Conservation (phyloP, 2,329 filamentous ascomycete genomes). For the Shiraia sp. region DNA sequence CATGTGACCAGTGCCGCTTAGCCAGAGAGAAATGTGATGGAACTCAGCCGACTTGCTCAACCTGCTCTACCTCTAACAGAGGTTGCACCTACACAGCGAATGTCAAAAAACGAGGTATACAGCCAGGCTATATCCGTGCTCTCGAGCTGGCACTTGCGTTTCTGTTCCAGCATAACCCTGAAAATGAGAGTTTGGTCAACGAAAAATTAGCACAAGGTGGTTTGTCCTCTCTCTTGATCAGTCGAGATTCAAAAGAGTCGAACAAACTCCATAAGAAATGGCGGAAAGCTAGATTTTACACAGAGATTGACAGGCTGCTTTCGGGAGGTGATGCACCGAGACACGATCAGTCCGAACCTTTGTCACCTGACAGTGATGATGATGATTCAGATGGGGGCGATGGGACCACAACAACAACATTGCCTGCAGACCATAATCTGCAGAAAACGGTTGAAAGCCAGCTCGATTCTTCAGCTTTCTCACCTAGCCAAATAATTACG, state of each 20-base stretch:
- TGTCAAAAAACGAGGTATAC: slow-evolving; percentile 76
- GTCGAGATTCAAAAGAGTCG: slow-evolving; percentile 57
- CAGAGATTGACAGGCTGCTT: slow-evolving; percentile 65
- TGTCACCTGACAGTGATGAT: slow-evolving; percentile 29
- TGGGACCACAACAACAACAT: slow-evolving; percentile 5
- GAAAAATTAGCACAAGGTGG: slow-evolving; percentile 56
- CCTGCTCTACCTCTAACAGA: slow-evolving; percentile 66
- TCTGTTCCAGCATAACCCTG: slow-evolving; percentile 65
- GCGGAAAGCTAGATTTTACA: slow-evolving; percentile 65
- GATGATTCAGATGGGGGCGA: slow-evolving; percentile 29
- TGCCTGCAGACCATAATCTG: slow-evolving; percentile 6
- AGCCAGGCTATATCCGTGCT: slow-evolving; percentile 77
- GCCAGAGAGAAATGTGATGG: slow-evolving; percentile 76
- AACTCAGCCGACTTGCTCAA: slow-evolving; percentile 66
- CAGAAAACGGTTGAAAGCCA: background rate
- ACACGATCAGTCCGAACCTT: slow-evolving; percentile 17
- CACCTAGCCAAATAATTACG: background rate
- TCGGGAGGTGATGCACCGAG: slow-evolving; percentile 50
- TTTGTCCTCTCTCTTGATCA: slow-evolving; percentile 54
- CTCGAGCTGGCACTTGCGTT: slow-evolving; percentile 71
- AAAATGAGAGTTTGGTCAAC: slow-evolving; percentile 62
- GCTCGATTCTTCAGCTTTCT: background rate
- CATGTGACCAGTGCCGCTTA: slow-evolving; percentile 69
- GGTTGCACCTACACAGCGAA: slow-evolving; percentile 72
- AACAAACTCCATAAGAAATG: slow-evolving; percentile 65